Evolutionary conservation across 371 early-diverging fungal species (phyloP), one percentile per base, ranked within the genome.

Genomic region (Blakeslea trispora): DNA sequence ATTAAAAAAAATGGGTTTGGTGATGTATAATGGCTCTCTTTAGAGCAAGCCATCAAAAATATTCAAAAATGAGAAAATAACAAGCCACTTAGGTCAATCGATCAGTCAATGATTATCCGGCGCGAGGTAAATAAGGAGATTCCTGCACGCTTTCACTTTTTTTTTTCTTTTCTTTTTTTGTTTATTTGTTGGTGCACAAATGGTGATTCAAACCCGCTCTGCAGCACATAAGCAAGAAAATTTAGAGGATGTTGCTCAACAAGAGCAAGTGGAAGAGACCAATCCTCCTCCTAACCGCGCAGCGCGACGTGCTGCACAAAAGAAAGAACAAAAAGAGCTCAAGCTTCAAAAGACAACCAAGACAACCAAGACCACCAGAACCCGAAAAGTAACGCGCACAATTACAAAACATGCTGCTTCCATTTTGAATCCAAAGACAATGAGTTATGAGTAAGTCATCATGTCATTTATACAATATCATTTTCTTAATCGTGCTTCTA

Each of bases 381-480:
- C 53, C 0, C 42, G 45, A 21, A 21, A n/a, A 31, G 32, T 44
- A 4, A 55, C 17, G n/a, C 40, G 35, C 19, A 45, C 41, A 5
- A 39, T 18, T 3, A 28, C 28, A 28, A 37, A 24, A 43, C 52
- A 41, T 45, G 49, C 37, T 50, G 45, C 17, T 57, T 34, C 28
- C 28, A 28, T 53, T 66, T 15, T 14, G 15, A 82, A 87, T 53
- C 86, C 82, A n/a, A 70, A 59, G 48, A 83, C 88, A 3, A 72
- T 71, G 1, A 69, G 77, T 43, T 85, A 81, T 54, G 91, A 90
- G 79, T 90, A 68, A 58, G 45, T 19, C 21, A 37, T 19, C 17
- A 32, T 4, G 19, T 31, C 10, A 14, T 39, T 34, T 54, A 15
- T 55, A 17, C 32, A n/a, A n/a, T n/a, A n/a, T n/a, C n/a, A n/a